Base-by-base conservation (phyloP, 371 early-diverging fungal genomes). In the Mucor indicus region DNA sequence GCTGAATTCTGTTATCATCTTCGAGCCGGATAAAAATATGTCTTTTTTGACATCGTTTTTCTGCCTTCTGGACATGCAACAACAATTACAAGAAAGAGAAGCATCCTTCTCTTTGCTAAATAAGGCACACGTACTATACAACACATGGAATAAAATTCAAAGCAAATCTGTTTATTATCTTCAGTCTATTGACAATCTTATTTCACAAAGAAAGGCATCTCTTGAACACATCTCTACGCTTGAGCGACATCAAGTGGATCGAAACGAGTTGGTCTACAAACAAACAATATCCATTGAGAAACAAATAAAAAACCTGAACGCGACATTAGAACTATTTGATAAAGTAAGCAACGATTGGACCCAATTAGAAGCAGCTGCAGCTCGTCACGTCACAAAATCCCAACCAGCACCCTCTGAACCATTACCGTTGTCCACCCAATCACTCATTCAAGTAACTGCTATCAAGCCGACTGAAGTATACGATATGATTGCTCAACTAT, bases 391-490 rank as follows among this genome's bases (percentile, higher is more conserved):
- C 0, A 8, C 40, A 4, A 48, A 53, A 22, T n/a, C 40, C n/a
- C 13, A 33, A 13, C 21, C 41, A 5, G 30, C 19, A 21, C 2
- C 2, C 19, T 27, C 22, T 13, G 49, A 37, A 9, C 42, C 50
- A 21, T 12, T 19, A 21, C 50, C 60, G 6, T 29, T 56, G 7
- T 60, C 60, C 11, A 64, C 56, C 9, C 44, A 53, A 13, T 55
- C 64, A 8, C 25, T 60, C 24, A 42, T 64, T 2, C 53, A 55
- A 21, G 48, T 50, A 1, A 53, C 60, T 4, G 33, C 47, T n/a
- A 43, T 64, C 2, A 19, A 36, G 7, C 57, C 56, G 3, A 32
- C 39, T 7, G 46, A 64, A 27, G 39, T 42, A 1, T 25, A 53
- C 19, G 47, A 47, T 2, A 42, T 52, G 39, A 60, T 64, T 13